Base-by-base conservation (phyloP, 1,284 basidiomycete genomes). In the Trametes sp. region DNA sequence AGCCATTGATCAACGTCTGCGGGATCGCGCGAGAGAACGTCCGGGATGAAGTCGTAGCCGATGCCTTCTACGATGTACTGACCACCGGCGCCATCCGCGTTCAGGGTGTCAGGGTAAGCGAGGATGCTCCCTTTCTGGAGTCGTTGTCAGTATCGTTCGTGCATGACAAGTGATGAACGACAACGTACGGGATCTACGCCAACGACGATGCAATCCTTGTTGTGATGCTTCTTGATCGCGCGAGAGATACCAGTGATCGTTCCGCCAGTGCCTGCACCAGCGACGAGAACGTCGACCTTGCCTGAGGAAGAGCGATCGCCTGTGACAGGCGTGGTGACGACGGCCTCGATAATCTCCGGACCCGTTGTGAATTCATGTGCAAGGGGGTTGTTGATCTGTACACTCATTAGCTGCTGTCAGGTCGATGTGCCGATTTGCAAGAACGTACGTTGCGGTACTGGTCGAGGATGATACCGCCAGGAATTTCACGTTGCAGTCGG, bases 191-290 rank as follows among this genome's bases (percentile, higher is more conserved):
- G 97, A 79, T 99, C 97, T 29, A 96, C 84, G 4, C 88, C 96
- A n/a, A 99, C 85, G 19, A 98, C 84, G 35, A 86, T 77, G 69
- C 87, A 90, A 24, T 86, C 78, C 31, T 84, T 77, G 72, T 93
- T 93, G 71, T 93, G 90, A 4, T 75, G 80, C 72, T 90, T 91
- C 79, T 94, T 93, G 72, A 98, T 81, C 1, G 92, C 94, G 35
- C 89, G 84, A 7, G 94, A 92, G 29, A 96, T 77, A 4, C 97
- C 97, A 21, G 93, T 94, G 65, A 99, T 82, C 0, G 97, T 98
- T 10, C 97, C 97, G 31, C 97, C 97, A 1, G 97, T 99, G 9
- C 97, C 97, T 11, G 96, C 94, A 6, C 95, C 90, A 6, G 90
- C 93, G n/a, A 98, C 78, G 45, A 98, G 80, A 0, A 89, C 90